Evolutionary conservation across 129 eudicot genomes (phyloP), one percentile per base, ranked within the genome.

Genomic region (Kitagawia praeruptora): DNA sequence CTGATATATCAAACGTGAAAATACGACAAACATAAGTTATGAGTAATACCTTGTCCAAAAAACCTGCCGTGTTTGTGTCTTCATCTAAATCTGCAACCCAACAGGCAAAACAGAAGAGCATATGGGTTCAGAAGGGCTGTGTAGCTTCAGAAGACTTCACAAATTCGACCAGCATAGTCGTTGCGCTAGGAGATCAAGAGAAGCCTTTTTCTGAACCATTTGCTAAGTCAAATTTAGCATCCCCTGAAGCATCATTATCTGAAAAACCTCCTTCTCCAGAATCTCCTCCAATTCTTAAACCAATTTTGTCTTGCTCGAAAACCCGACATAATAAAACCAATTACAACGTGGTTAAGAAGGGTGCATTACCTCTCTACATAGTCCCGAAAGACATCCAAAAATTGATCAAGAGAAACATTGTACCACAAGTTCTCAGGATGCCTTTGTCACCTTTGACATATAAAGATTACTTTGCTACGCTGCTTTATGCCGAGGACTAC

Each of bases 401-500:
- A 10, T 75, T 79, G 77, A 83, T 83, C 7, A 64, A 79, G 80
- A 75, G 74, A 64, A 83, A 79, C 15, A 39, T 83, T 79, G 80
- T 83, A 3, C 86, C 86, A 3, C 64, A 45, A 31, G 80, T 79
- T 41, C 83, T 83, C 72, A 79, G 49, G 76, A 66, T 47, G 72
- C 86, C 82, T 27, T 53, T 83, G 80, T 79, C 86, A 37, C 76
- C 63, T 8, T 64, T 80, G 45, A 74, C 86, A 18, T 83, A 79
- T 56, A 79, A 75, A 58, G 80, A 79, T 64, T 83, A 74, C 86
- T 83, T 83, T 79, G 80, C 77, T 5, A 77, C 83, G 16, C 47
- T 83, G 76, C 86, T 83, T 47, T 83, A 83, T 69, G 83, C 83
- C 3, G 86, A 83, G 63, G 63, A 53, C 63, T 53, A 6, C 63